Evolutionary conservation across 1,139 yeast species (phyloP), one percentile per base, ranked within the genome.

Genomic region (Suhomyces atakaporum): DNA sequence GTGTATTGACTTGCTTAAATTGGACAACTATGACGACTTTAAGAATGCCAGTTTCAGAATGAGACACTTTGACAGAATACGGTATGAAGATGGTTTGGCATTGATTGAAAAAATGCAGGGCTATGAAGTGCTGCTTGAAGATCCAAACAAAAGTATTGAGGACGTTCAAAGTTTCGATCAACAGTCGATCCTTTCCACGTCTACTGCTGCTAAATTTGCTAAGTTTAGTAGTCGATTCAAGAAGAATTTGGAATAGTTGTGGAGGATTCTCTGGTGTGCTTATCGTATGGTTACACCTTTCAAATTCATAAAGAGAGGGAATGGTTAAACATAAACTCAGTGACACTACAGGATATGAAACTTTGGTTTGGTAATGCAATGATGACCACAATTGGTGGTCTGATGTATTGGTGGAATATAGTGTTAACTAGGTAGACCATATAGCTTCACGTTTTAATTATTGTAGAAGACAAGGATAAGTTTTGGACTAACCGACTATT

Each of bases 61-160:
- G 65, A 59, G 75, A 38, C 55, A 61, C 30, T 70, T 69, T 42
- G 75, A 69, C 46, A 51, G 74, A 36, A 58, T 71, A 16, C 63
- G 60, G 43, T 63, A 53, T 41, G 76, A 71, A 43, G 73, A 69
- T 40, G 76, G 76, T 10, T 37, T 63, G 36, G 52, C 49, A 40
- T 56, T 70, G 40, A 59, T 70, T 19, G 51, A 60, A 15, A 71
- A 70, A 48, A 62, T 71, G 68, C 53, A 58, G 24, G 49, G 48
- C 4, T 45, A 40, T 25, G 39, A 31, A 16, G 35, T 29, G 8
- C 6, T 24, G 16, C 33, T 22, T 0, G 47, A 37, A 3, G 43
- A 38, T 11, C 20, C 33, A 3, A 31, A 33, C 23, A 26, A 20
- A 10, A 29, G 35, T 13, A 16, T 25, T 14, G 58, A 51, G 10